Evolutionary conservation across 352 stramenopile genomes (phyloP).

Genomic region (Phytophthora chlamydospora): DNA sequence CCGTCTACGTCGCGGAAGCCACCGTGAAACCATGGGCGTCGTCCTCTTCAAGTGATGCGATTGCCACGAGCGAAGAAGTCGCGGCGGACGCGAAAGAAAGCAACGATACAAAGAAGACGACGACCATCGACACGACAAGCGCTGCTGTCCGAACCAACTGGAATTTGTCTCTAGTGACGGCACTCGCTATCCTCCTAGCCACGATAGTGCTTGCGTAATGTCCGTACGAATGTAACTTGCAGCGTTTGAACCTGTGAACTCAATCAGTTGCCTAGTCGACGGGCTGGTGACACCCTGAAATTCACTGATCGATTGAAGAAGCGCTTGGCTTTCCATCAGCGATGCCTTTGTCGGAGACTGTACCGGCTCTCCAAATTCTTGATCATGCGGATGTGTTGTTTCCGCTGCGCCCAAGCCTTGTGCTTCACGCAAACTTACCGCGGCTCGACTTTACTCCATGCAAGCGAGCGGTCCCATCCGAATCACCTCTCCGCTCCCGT

Average conservation of each 20-base stretch:
- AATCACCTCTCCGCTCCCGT: constrained; percentile 12
- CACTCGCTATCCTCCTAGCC: neutral
- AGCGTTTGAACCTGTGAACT: too few species aligned
- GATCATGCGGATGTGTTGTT: constrained; percentile 18
- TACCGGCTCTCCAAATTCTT: constrained; percentile 19
- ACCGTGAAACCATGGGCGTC: constrained; percentile 11
- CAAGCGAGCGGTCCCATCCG: constrained; percentile 25
- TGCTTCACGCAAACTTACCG: constrained; percentile 4
- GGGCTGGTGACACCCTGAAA: too few species aligned
- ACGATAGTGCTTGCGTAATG: constrained; percentile 17
- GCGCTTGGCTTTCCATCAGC: neutral
- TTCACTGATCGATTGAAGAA: too few species aligned
- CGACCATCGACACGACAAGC: constrained; percentile 13
- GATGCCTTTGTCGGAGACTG: constrained; percentile 17
- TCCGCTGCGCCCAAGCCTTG: neutral
- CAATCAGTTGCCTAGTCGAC: neutral
- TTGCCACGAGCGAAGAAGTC: neutral
- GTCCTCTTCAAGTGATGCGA: constrained; percentile 1
- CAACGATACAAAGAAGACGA: constrained; percentile 3
- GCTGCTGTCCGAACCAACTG: neutral
- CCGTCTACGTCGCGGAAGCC: constrained; percentile 3
- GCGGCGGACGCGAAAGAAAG: constrained; percentile 5
- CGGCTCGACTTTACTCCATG: constrained; percentile 31
- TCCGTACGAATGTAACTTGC: too few species aligned
- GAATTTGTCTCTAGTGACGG: neutral